Base-by-base conservation (phyloP, 2,329 filamentous ascomycete genomes). In the Calonectria pteridis region DNA sequence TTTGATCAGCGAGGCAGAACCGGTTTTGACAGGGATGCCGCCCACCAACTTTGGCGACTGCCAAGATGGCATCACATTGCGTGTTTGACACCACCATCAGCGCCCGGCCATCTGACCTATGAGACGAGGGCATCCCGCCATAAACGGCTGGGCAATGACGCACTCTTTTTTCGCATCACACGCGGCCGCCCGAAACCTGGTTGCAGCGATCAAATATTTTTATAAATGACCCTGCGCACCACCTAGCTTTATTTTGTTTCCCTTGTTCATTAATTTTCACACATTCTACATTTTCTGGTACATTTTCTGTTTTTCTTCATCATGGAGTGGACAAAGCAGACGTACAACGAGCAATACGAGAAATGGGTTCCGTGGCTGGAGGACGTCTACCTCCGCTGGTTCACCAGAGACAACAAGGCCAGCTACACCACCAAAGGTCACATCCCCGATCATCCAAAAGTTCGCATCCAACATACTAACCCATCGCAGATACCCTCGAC, bases 341-440 rank as follows among this genome's bases (percentile, higher is more conserved):
- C 89, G 65, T 95, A 94, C 87, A 92, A 94, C 85, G 85, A 89
- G 69, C 91, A 94, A 83, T 94, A 95, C 84, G 93, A 95, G 81
- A 88, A 85, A 79, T 95, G 93, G 93, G 89, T 94, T 82, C 93
- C 93, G 1, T 95, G 93, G 93, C 86, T 94, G 71, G 93, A 95
- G 83, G 93, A 95, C 82, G 84, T 91, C 73, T 94, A 94, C 82
- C 88, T 95, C 33, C 87, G 88, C 67, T 94, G 91, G 88, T 94
- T 94, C 84, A 94, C 92, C 79, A 93, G 92, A 75, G 93, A 94
- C 81, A 95, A 95, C 88, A 94, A 95, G 84, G 90, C 92, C 6
- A 93, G 90, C 81, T 95, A 95, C 80, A 87, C 91, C 7, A 89
- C 93, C 2, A 94, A 93, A 84, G 89, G 93, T 94, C 85, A 83